Conservation (phyloP, 257 asterid species). For the Solanum raphanifolium region DNA sequence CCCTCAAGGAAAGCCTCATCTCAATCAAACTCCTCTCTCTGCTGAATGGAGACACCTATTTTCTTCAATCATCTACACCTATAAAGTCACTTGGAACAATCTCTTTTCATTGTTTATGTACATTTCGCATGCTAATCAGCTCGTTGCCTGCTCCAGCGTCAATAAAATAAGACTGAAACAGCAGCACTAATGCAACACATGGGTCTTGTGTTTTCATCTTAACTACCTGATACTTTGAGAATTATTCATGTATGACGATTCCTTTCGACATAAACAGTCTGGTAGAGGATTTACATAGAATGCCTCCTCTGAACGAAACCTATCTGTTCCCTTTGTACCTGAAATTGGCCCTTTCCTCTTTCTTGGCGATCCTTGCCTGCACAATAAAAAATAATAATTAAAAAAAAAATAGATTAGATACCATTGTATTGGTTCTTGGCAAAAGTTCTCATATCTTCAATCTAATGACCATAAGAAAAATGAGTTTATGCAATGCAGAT, state of each 20-base stretch:
- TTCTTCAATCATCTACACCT: not conserved
- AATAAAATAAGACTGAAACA: not conserved
- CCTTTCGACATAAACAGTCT: conserved; percentile 73
- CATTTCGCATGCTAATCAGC: not conserved
- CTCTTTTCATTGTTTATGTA: not conserved
- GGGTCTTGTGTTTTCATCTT: not conserved
- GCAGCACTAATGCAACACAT: not conserved
- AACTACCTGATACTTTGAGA: conserved; percentile 20
- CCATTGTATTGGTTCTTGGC: not conserved
- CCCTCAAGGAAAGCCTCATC: not conserved
- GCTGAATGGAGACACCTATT: not conserved
- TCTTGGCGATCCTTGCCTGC: conserved; percentile 95
- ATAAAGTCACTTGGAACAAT: not conserved
- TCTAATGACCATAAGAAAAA: not conserved
- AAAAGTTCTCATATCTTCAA: not conserved
- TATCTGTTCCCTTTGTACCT: conserved; percentile 82
- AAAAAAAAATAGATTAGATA: not conserved
- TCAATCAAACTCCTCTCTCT: not conserved
- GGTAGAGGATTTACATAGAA: conserved; percentile 90
- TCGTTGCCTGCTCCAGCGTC: conserved; percentile 1
- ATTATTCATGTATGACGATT: conserved; percentile 8
- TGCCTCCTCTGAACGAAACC: conserved; percentile 88
- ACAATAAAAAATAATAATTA: not conserved
- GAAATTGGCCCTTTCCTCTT: conserved; percentile 88
- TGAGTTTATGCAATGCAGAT: not conserved